Evolutionary conservation across 2,329 filamentous ascomycete genomes (phyloP), one percentile per base, ranked within the genome.

Genomic region (Colletotrichum lentis): DNA sequence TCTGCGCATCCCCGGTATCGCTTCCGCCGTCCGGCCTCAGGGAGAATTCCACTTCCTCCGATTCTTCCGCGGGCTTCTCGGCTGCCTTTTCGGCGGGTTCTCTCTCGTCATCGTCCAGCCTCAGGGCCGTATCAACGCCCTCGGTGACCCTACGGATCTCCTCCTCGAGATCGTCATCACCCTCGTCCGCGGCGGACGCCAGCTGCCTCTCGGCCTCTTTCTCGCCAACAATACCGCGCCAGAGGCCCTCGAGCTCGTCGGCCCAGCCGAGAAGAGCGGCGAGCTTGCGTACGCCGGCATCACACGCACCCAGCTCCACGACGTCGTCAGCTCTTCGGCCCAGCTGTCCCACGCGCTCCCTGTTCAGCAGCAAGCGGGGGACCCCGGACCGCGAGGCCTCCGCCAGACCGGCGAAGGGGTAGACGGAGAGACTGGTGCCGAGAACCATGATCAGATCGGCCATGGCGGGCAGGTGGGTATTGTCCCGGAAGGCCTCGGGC

Each of bases 401-500:
- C 0, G 95, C 94, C 57, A 98, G 81, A 54, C 88, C 88, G 1
- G 95, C 93, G 77, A 99, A 99, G 0, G 96, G 96, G 70, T 94
- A 92, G 2, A 98, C 95, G 0, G 84, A 88, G 67, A 98, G 80
- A 74, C 93, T 97, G 0, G 95, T 97, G 2, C 96, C 96, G 82
- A 97, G 90, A 24, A 97, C 85, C 60, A 98, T 90, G 49, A 91
- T 86, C 2, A 97, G 80, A 75, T 97, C 93, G 0, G 93, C 91
- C 73, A 85, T 79, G 1, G 79, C 80, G 0, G 88, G 85, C 14
- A 90, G 78, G 47, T 81, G 69, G 10, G 76, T 73, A 31, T 80
- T 76, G 24, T 77, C 70, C 0, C 75, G 73, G 63, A 83, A 83
- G 0, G 71, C 70, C 46, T 74, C 73, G 0, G 81, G 80, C 3